A percentile compares a stretch with the other conserved stretches of the same genome.
Conservation (phyloP, 495 filamentous ascomycete species). For the Rhizodiscina lignyota region DNA sequence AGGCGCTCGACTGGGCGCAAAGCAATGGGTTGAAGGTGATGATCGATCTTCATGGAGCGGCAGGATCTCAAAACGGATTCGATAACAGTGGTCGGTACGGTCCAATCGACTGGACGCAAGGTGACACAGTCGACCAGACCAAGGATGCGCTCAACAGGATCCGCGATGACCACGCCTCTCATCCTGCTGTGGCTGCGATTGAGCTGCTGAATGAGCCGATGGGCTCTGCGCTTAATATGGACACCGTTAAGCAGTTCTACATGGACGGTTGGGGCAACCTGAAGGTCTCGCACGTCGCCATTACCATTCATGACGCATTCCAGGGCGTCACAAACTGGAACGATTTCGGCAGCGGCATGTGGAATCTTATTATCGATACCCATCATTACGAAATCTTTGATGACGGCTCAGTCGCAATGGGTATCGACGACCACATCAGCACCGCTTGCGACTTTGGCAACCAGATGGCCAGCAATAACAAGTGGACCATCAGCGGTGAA, state of each 20-base stretch:
- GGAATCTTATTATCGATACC: slow-evolving; percentile 22
- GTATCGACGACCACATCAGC: slow-evolving; percentile 14
- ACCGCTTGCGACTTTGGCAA: slow-evolving; percentile 21
- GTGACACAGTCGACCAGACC: slow-evolving; percentile 20
- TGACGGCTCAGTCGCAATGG: slow-evolving; percentile 11
- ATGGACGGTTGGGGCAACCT: slow-evolving; percentile 25
- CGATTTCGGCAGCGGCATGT: slow-evolving; percentile 22
- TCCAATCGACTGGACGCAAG: slow-evolving; percentile 20
- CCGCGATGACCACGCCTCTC: slow-evolving; percentile 18
- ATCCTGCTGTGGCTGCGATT: slow-evolving; percentile 22
- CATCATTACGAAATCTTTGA: slow-evolving; percentile 28
- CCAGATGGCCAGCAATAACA: slow-evolving; percentile 21
- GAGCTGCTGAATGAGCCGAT: slow-evolving; percentile 26
- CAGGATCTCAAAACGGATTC: slow-evolving; percentile 25
- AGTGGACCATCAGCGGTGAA: slow-evolving; percentile 53
- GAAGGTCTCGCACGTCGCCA: slow-evolving; percentile 16
- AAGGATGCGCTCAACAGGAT: slow-evolving; percentile 21
- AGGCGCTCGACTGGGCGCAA: slow-evolving; percentile 53
- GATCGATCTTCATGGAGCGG: slow-evolving; percentile 49
- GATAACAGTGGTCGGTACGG: slow-evolving; percentile 22
- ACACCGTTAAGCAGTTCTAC: slow-evolving; percentile 22
- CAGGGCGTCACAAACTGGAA: slow-evolving; percentile 20
- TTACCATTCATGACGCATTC: slow-evolving; percentile 26
- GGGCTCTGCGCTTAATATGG: slow-evolving; percentile 18
- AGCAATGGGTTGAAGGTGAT: slow-evolving; percentile 45